phyloP scores from a whole-genome alignment of 2,329 filamentous ascomycete genomes.

The Colletotrichum falcatum region DNA sequence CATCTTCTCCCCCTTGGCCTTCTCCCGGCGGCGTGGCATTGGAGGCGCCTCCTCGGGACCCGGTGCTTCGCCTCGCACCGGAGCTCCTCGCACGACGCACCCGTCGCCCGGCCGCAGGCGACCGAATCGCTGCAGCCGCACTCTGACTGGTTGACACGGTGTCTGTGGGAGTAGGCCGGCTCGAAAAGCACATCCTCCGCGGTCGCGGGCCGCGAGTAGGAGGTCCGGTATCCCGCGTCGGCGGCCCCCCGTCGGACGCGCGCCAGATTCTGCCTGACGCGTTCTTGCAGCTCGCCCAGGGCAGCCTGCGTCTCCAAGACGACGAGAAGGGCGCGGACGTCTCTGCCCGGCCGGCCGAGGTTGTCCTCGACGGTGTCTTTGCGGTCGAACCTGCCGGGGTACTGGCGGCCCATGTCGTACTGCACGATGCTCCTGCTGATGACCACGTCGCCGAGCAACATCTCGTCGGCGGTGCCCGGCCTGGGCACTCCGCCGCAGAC shows the following conservation, averaged over 20 bases:
- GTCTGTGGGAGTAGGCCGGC: constrained; percentile 47
- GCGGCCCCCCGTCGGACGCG: constrained; percentile 40
- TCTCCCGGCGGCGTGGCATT: constrained; percentile 24
- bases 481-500: constrained; percentile 45
- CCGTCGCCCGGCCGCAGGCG: constrained; percentile 44
- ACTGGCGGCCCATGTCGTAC: constrained; percentile 44
- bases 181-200: constrained; percentile 47
- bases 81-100: constrained; percentile 45
- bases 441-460: constrained; percentile 50
- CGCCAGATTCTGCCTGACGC: constrained; percentile 32
- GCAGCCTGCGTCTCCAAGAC: constrained; percentile 41
- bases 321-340: constrained; percentile 47
- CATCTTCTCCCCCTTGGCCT: constrained; percentile 7
- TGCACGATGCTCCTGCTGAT: constrained; percentile 45
- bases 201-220: constrained; percentile 46
- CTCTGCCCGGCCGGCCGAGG: constrained; percentile 36
- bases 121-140: constrained; percentile 19
- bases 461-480: constrained; percentile 20
- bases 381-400: constrained; percentile 37
- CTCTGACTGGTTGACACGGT: constrained; percentile 35
- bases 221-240: constrained; percentile 15
- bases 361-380: constrained; percentile 41
- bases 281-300: constrained; percentile 31
- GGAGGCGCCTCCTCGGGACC: constrained; percentile 22
- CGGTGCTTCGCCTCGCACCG: constrained; percentile 44